These are phyloP conservation scores for Scytalidium lignicola DNA, from an alignment of 2,329 filamentous ascomycete genomes.

Conservation along the genomic window DNA sequence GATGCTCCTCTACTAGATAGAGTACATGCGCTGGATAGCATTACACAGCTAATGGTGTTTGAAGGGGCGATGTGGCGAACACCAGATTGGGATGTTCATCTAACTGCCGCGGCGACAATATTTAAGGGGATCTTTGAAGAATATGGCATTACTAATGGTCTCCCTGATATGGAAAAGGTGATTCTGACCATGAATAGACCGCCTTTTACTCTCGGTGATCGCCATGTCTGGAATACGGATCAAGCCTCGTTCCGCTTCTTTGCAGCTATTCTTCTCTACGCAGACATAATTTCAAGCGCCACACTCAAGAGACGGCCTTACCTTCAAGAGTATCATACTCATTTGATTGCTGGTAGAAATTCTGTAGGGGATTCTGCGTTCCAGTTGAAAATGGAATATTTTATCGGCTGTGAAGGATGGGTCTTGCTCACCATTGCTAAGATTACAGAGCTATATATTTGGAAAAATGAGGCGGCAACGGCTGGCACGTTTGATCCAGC, in stretches of 20 bases:
- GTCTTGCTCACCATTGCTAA: slow-evolving; percentile 10
- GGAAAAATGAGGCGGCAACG: background rate
- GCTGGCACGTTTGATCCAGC: background rate
- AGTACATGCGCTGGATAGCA: slow-evolving; percentile 33
- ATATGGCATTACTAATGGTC: background rate
- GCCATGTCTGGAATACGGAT: slow-evolving; percentile 31
- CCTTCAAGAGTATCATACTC: slow-evolving; percentile 35
- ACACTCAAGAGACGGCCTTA: slow-evolving; percentile 36
- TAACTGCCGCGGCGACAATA: slow-evolving; percentile 42
- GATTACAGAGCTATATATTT: background rate
- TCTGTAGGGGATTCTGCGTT: slow-evolving; percentile 6
- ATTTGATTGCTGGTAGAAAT: slow-evolving; percentile 27
- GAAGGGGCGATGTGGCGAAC: slow-evolving; percentile 42
- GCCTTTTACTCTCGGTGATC: background rate
- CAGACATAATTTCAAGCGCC: slow-evolving; percentile 45
- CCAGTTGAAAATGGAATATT: slow-evolving; percentile 40
- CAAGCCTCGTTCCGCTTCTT: slow-evolving; percentile 47
- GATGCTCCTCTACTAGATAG: too few relatives aligned
- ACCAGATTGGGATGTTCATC: slow-evolving; percentile 43
- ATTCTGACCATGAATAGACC: background rate
- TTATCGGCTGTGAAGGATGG: slow-evolving; percentile 53
- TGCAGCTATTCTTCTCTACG: slow-evolving; percentile 40
- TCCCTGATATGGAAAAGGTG: background rate
- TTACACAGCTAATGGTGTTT: slow-evolving; percentile 46
- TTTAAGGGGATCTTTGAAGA: slow-evolving; percentile 33